Conservation (phyloP, 805 yeast species). For the Teunomyces barrocoloradensis region DNA sequence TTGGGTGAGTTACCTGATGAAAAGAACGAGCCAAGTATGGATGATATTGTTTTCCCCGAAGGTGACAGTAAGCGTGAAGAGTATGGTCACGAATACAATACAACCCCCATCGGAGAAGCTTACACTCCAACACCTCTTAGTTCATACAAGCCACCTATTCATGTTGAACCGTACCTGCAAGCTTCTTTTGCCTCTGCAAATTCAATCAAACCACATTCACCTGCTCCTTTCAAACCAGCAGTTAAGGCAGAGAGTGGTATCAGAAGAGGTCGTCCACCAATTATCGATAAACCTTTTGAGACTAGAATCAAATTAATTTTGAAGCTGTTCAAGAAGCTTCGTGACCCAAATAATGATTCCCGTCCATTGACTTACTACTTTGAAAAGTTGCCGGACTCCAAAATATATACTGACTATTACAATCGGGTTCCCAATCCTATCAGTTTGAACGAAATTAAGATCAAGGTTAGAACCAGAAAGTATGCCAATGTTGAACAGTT, state of each 20-base stretch:
- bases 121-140: constrained; percentile 4
- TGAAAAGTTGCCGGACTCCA: constrained; percentile 78
- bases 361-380: constrained; percentile 59
- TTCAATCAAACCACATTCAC: constrained; percentile 1
- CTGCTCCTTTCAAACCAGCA: constrained; percentile 6
- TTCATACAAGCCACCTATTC: constrained; percentile 4
- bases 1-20: constrained; percentile 69
- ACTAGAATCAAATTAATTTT: constrained; percentile 85
- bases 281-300: constrained; percentile 87
- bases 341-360: constrained; percentile 46
- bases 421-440: constrained; percentile 56
- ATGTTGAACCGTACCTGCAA: background rate
- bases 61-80: constrained; percentile 2
- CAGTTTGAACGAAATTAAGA: constrained; percentile 69
- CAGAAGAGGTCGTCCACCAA: constrained; percentile 87
- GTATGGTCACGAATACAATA: background rate
- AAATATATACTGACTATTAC: constrained; percentile 54
- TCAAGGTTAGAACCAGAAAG: constrained; percentile 80
- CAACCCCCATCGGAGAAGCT: constrained; percentile 5
- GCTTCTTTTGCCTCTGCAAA: background rate
- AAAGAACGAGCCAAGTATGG: constrained; percentile 11
- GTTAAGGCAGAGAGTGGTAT: constrained; percentile 43
- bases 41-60: constrained; percentile 10
- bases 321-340: constrained; percentile 74
- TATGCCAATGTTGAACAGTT: constrained; percentile 75